Percentiles rank a stretch among this genome's conserved stretches.
Evolutionary conservation across 2,329 filamentous ascomycete species (phyloP).

Genomic region (Nigrospora sphaerica): DNA sequence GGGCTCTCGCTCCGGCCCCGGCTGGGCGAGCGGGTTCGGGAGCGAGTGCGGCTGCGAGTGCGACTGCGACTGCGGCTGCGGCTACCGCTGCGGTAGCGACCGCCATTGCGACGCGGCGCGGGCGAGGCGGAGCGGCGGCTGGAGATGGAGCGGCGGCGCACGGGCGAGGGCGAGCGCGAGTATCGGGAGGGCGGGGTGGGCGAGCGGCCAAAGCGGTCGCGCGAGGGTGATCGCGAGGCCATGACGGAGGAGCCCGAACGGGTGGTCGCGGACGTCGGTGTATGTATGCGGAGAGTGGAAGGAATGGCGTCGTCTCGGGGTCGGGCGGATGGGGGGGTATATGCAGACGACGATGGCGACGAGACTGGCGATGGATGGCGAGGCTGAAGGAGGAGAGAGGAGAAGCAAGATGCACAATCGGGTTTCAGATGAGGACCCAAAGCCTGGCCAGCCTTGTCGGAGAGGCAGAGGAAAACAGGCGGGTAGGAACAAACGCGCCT

Average conservation of each 20-base stretch:
- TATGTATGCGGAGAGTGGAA: too few relatives aligned
- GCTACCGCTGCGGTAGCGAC: slow-evolving; percentile 9
- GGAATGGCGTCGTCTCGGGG: too few relatives aligned
- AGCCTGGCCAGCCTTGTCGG: too few relatives aligned
- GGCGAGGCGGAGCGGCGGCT: slow-evolving; percentile 2
- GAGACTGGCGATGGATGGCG: too few relatives aligned
- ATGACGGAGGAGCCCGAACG: slow-evolving; percentile 6
- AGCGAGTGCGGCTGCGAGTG: slow-evolving; percentile 25
- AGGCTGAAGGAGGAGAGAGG: too few relatives aligned
- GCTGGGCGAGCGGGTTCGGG: slow-evolving; percentile 9
- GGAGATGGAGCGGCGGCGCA: slow-evolving; percentile 13
- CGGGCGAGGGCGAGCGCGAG: slow-evolving; percentile 14
- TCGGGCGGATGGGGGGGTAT: too few relatives aligned
- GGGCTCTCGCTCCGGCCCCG: slow-evolving; percentile 31
- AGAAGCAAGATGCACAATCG: too few relatives aligned
- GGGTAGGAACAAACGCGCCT: too few relatives aligned
- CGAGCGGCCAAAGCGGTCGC: slow-evolving; percentile 21
- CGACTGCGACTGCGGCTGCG: slow-evolving; percentile 15
- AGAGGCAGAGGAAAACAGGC: too few relatives aligned
- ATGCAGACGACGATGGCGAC: too few relatives aligned
- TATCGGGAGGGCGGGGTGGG: slow-evolving; percentile 28
- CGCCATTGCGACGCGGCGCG: slow-evolving; percentile 19
- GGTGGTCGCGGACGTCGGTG: too few relatives aligned
- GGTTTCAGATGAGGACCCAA: too few relatives aligned
- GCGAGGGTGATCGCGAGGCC: slow-evolving; percentile 24